A percentile compares a stretch with the other conserved stretches of the same genome.
Evolutionary conservation across 106 monocot genomes (phyloP).

Genomic region (Apostasia shenzhenica): DNA sequence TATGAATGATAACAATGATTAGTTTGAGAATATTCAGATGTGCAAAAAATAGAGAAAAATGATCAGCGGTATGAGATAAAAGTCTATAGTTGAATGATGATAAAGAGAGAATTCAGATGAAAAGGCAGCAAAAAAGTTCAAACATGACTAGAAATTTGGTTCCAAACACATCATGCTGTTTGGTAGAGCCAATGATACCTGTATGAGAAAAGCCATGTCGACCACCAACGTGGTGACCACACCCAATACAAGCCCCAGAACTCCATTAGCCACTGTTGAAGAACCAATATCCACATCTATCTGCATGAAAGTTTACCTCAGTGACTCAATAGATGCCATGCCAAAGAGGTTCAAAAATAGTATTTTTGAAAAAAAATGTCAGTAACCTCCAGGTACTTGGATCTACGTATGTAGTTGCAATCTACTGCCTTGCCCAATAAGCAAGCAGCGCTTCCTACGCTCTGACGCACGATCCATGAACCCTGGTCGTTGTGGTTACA

Average conservation of each 20-base stretch:
- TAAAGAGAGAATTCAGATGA: no score
- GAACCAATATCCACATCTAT: conserved; percentile 95
- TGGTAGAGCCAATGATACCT: conserved; percentile 30
- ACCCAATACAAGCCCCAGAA: conserved; percentile 78
- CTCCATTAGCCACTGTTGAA: conserved; percentile 98
- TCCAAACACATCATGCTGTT: no score
- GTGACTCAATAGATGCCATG: background rate
- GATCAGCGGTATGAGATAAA: no score
- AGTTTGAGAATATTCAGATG: no score
- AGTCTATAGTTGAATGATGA: no score
- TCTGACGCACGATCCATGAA: conserved; percentile 98
- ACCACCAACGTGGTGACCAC: conserved; percentile 81
- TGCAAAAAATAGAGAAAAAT: no score
- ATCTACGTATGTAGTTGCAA: conserved; percentile 64
- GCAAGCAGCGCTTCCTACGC: conserved; percentile 86
- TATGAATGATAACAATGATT: no score
- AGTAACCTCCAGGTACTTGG: conserved; percentile 74
- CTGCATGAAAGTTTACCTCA: conserved; percentile 26
- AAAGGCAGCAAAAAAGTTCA: no score
- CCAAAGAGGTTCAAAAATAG: background rate
- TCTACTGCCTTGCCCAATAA: conserved; percentile 88
- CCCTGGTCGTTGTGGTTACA: conserved; percentile 29
- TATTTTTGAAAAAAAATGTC: background rate
- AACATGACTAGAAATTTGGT: no score
- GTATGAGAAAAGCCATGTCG: conserved; percentile 95